These are phyloP conservation scores for Tetradesmus obliquus DNA, from an alignment of 139 green algal genomes.

Conservation along the genomic window DNA sequence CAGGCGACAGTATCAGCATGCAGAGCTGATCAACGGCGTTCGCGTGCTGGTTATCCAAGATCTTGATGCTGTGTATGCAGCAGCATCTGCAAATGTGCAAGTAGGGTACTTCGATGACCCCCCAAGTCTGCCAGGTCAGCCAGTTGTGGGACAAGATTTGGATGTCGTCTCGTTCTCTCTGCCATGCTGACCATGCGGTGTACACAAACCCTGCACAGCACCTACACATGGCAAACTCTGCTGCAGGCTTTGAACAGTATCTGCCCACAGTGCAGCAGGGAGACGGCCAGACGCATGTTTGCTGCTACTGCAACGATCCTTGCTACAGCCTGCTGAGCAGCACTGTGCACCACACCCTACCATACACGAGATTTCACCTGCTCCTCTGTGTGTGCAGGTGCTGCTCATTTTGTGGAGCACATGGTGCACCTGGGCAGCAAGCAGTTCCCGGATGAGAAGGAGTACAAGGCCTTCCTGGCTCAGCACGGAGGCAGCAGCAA, in stretches of 20 bases:
- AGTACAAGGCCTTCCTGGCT: constrained; percentile 93
- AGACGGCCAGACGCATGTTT: no score
- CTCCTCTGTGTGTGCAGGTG: neutral
- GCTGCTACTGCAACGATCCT: no score
- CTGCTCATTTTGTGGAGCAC: constrained; percentile 94
- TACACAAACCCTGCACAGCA: no score
- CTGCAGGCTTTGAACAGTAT: no score
- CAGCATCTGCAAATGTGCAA: constrained; percentile 54
- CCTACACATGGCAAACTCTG: no score
- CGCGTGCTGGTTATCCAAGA: constrained; percentile 60
- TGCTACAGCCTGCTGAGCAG: no score
- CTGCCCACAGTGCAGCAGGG: no score
- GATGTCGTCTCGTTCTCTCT: neutral
- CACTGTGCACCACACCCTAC: neutral
- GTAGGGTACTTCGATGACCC: constrained; percentile 72
- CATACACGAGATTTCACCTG: constrained; percentile 51
- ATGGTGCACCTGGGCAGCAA: constrained; percentile 97
- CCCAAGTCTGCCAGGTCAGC: constrained; percentile 60
- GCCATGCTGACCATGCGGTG: no score
- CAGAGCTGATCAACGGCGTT: constrained; percentile 48
- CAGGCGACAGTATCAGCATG: constrained; percentile 23
- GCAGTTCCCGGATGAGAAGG: constrained; percentile 92
- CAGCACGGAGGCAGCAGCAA: constrained; percentile 90
- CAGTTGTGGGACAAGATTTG: neutral
- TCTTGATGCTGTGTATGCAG: constrained; percentile 59